Evolutionary conservation across 768 basidiomycete genomes (phyloP).

Genomic region (Antrodiella citrinella): DNA sequence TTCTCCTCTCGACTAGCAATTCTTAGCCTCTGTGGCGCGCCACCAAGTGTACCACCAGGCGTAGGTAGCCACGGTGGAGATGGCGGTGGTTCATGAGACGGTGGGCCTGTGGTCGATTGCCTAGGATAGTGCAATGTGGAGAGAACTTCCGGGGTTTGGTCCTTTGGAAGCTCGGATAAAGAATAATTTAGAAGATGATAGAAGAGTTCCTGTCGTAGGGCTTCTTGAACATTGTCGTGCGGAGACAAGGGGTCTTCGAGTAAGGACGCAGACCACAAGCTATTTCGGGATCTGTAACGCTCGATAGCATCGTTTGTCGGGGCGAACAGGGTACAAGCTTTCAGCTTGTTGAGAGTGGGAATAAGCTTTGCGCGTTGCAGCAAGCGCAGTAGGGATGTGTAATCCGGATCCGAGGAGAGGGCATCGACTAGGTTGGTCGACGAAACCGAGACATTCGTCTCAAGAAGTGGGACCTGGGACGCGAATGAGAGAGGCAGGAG

Average conservation of each 20-base stretch:
- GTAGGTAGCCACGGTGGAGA: constrained; percentile 80
- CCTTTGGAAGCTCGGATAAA: constrained; percentile 37
- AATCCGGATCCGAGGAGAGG: constrained; percentile 69
- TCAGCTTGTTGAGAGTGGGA: constrained; percentile 84
- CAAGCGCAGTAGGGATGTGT: constrained; percentile 62
- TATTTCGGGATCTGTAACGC: constrained; percentile 29
- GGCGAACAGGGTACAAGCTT: constrained; percentile 82
- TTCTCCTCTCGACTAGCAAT: constrained; percentile 40
- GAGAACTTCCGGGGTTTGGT: constrained; percentile 33
- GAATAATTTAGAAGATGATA: constrained; percentile 91
- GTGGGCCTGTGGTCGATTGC: constrained; percentile 38
- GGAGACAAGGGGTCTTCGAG: constrained; percentile 30
- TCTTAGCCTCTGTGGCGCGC: constrained; percentile 75
- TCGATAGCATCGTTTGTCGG: constrained; percentile 90
- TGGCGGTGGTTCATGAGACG: constrained; percentile 63
- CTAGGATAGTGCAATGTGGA: constrained; percentile 71
- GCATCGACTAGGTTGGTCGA: constrained; percentile 70
- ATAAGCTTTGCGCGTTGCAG: constrained; percentile 83
- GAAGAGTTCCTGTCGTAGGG: constrained; percentile 84
- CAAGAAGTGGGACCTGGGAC: constrained; percentile 25
- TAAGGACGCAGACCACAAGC: constrained; percentile 28
- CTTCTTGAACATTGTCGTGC: constrained; percentile 75
- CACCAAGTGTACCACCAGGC: constrained; percentile 75
- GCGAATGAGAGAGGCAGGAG: constrained; percentile 23
- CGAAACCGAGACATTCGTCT: constrained; percentile 15